phyloP scores from a whole-genome alignment of 768 basidiomycete genomes.

The Strobilomyces confusus region DNA sequence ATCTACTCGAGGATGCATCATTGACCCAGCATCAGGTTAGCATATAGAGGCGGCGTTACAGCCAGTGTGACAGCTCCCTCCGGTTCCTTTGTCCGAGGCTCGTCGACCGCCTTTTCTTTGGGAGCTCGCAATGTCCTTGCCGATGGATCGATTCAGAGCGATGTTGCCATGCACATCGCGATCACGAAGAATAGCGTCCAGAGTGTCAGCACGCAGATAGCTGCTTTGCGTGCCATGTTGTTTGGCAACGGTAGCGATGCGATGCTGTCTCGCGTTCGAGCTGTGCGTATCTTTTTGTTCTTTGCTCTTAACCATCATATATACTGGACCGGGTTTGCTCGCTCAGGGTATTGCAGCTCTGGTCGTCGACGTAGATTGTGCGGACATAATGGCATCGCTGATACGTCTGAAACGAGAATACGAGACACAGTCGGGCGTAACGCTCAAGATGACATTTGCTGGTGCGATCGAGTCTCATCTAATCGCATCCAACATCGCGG shows the following conservation, averaged over 20 bases:
- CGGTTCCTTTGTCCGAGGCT: conserved; percentile 52
- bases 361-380: conserved; percentile 62
- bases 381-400: conserved; percentile 70
- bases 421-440: conserved; percentile 51
- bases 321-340: not conserved
- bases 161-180: conserved; percentile 59
- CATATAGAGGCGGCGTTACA: conserved; percentile 67
- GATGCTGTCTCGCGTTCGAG: conserved; percentile 14
- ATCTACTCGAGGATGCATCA: not conserved
- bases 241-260: conserved; percentile 47
- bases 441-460: conserved; percentile 58
- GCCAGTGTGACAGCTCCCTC: conserved; percentile 50
- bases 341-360: conserved; percentile 58
- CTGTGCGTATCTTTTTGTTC: conserved; percentile 4
- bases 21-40: conserved; percentile 39
- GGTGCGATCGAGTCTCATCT: conserved; percentile 63
- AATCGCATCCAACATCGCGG: conserved; percentile 64
- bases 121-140: conserved; percentile 33
- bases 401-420: conserved; percentile 66
- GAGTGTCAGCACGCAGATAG: conserved; percentile 67
- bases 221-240: conserved; percentile 57
- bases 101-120: conserved; percentile 60
- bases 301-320: not conserved
- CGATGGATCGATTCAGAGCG: conserved; percentile 37
- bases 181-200: conserved; percentile 39